A percentile compares a stretch with the other conserved stretches of the same genome.
Conservation (phyloP, 2,329 filamentous ascomycete genomes). For the Blumeria hordei region DNA sequence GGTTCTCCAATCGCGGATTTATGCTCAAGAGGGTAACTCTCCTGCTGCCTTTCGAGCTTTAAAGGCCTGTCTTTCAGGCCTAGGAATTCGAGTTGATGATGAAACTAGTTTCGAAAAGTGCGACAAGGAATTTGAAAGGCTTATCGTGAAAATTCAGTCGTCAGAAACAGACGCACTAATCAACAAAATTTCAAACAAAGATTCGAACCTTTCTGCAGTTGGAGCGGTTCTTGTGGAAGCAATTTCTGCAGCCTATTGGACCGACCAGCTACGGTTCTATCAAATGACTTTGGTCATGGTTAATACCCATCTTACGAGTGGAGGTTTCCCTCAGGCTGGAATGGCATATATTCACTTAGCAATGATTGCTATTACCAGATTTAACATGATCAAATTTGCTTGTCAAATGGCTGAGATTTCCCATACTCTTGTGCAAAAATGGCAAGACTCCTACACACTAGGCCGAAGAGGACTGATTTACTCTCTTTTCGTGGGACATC, state of each 20-base stretch:
- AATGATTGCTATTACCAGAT: slow-evolving; percentile 41
- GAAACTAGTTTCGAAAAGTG: slow-evolving; percentile 51
- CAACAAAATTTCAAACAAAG: slow-evolving; percentile 19
- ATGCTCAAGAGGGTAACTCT: slow-evolving; percentile 49
- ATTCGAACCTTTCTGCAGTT: slow-evolving; percentile 33
- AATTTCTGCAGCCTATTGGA: slow-evolving; percentile 49
- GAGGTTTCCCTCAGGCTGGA: slow-evolving; percentile 44
- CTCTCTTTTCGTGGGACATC: slow-evolving; percentile 44
- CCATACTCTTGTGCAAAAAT: slow-evolving; percentile 38
- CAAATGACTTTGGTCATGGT: slow-evolving; percentile 43
- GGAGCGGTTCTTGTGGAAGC: slow-evolving; percentile 50
- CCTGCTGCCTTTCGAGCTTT: slow-evolving; percentile 43
- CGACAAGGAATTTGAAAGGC: slow-evolving; percentile 45
- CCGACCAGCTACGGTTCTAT: slow-evolving; percentile 46
- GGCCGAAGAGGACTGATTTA: slow-evolving; percentile 47
- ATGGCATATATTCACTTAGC: slow-evolving; percentile 44
- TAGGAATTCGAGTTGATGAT: slow-evolving; percentile 42
- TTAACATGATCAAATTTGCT: slow-evolving; percentile 45
- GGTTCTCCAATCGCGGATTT: slow-evolving; percentile 60
- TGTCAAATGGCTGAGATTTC: slow-evolving; percentile 37
- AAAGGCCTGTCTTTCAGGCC: slow-evolving; percentile 42
- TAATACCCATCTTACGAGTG: slow-evolving; percentile 35
- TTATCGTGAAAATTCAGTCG: slow-evolving; percentile 33
- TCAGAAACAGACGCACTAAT: slow-evolving; percentile 26
- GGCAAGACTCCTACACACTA: slow-evolving; percentile 37